Evolutionary conservation across 73 alveolate genomes (phyloP).

Genomic region (Paramecium pentaurelia): DNA sequence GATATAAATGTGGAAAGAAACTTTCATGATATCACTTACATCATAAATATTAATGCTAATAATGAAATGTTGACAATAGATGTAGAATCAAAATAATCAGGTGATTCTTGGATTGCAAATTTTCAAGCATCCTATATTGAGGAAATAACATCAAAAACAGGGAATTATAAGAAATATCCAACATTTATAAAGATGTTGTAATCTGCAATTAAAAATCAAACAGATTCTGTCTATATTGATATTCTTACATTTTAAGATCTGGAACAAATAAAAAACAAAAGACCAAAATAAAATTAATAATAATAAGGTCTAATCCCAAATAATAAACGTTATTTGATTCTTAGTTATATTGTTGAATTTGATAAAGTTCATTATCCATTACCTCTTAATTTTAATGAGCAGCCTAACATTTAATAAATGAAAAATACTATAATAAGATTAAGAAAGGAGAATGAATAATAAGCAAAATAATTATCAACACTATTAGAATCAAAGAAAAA

Average conservation of each 20-base stretch:
- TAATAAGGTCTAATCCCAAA: neutral
- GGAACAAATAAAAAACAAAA: slow-evolving; percentile 63
- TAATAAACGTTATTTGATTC: slow-evolving; percentile 67
- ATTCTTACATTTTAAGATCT: slow-evolving; percentile 71
- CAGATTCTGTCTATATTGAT: slow-evolving; percentile 70
- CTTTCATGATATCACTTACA: neutral
- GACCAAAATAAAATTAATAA: neutral
- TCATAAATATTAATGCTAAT: neutral
- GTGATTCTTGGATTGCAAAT: slow-evolving; percentile 11
- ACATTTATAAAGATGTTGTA: slow-evolving; percentile 71
- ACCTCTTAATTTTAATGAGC: slow-evolving; percentile 64
- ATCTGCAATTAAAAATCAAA: slow-evolving; percentile 53
- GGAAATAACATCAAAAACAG: slow-evolving; percentile 76
- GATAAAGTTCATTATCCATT: slow-evolving; percentile 81
- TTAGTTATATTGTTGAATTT: slow-evolving; percentile 66
- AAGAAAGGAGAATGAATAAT: slow-evolving; percentile 59
- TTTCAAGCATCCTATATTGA: slow-evolving; percentile 67
- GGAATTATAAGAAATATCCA: slow-evolving; percentile 64
- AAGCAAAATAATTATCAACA: neutral
- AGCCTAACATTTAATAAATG: slow-evolving; percentile 66
- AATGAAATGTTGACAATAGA: neutral
- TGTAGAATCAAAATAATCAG: neutral
- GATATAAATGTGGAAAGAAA: neutral
- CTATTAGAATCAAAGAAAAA: neutral
- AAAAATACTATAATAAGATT: slow-evolving; percentile 65